Evolutionary conservation across 129 eudicot genomes (phyloP).

Genomic region (Flaveria ramosissima): DNA sequence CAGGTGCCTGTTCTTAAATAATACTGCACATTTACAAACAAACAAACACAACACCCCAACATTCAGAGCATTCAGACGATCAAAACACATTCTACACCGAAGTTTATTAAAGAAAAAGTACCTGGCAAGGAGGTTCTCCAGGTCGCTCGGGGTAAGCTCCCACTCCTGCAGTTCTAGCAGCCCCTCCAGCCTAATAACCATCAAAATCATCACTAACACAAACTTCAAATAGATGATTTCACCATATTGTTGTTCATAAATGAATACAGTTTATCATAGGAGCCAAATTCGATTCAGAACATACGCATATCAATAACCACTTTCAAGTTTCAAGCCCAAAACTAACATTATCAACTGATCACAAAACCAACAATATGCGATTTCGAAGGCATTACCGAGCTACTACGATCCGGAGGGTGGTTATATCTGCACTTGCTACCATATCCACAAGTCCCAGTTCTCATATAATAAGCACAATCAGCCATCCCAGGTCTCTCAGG

Average conservation of each 20-base stretch:
- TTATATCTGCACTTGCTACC: conserved; percentile 91
- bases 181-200: conserved; percentile 49
- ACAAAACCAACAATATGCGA: too few relatives aligned
- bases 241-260: not conserved
- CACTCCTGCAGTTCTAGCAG: conserved; percentile 51
- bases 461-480: conserved; percentile 82
- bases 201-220: conserved; percentile 13
- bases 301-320: conserved; percentile 5
- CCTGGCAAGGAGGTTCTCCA: conserved; percentile 94
- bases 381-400: conserved; percentile 46
- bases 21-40: conserved; percentile 53
- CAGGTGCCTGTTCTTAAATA: conserved; percentile 94
- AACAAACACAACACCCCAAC: conserved; percentile 16
- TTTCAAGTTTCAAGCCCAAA: conserved; percentile 5
- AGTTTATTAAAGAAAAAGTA: conserved; percentile 30
- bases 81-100: conserved; percentile 16
- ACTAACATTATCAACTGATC: not conserved
- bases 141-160: conserved; percentile 83
- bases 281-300: not conserved
- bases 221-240: not conserved
- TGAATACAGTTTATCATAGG: not conserved
- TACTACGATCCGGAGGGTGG: conserved; percentile 81
- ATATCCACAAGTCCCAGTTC: conserved; percentile 88
- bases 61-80: conserved; percentile 11
- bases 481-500: conserved; percentile 87